These are phyloP conservation scores for Xanthoparmelia taractica DNA, from an alignment of 495 filamentous ascomycete species.

Conservation along the genomic window DNA sequence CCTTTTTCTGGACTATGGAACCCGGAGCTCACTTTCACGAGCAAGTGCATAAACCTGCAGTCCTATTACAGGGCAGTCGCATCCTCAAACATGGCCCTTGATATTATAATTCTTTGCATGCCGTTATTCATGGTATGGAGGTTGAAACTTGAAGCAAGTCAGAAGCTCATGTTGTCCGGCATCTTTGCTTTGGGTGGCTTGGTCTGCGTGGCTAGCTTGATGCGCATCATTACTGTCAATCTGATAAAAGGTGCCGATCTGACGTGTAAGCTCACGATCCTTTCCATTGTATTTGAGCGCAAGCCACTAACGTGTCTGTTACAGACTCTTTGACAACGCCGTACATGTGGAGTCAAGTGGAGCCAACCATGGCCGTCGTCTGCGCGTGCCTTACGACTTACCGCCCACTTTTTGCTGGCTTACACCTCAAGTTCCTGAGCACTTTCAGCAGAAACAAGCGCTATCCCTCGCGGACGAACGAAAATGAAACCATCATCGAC, in stretches of 20 bases:
- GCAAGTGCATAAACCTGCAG: constrained; percentile 38
- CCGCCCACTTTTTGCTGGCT: constrained; percentile 12
- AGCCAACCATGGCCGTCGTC: constrained; percentile 19
- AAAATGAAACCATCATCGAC: background rate
- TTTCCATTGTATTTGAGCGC: no score
- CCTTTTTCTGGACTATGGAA: constrained; percentile 38
- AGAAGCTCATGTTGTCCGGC: constrained; percentile 21
- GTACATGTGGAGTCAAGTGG: constrained; percentile 21
- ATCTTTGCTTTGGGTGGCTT: constrained; percentile 29
- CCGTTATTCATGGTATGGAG: constrained; percentile 28
- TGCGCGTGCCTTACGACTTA: constrained; percentile 22
- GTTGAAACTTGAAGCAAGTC: constrained; percentile 21
- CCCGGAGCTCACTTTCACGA: constrained; percentile 24
- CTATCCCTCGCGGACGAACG: background rate
- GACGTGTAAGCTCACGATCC: constrained; percentile 1
- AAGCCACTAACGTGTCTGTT: background rate
- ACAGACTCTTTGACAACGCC: constrained; percentile 12
- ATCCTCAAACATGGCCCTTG: constrained; percentile 39
- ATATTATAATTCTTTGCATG: constrained; percentile 40
- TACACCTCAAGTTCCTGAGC: constrained; percentile 8
- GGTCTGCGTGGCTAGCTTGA: constrained; percentile 31
- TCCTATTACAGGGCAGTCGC: constrained; percentile 37
- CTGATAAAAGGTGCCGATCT: constrained; percentile 13
- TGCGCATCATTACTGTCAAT: constrained; percentile 29
- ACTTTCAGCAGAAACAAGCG: constrained; percentile 1